Base-by-base conservation (phyloP, 176 grass and related monocot species). In the Paspalum vaginatum region DNA sequence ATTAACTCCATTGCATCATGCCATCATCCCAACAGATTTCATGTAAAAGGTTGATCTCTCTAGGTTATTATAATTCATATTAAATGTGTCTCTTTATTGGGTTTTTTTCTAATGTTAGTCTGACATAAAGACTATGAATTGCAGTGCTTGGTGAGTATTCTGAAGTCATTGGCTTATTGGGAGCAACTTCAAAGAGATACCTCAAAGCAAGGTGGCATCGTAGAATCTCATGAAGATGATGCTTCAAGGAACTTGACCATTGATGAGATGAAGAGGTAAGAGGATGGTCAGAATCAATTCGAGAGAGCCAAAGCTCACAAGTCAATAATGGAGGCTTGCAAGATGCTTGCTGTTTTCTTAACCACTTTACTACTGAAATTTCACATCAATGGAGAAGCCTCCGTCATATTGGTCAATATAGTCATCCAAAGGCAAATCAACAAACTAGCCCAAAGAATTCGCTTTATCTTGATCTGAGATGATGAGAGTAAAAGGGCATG, bases 231-330 rank as follows among this genome's bases (percentile, higher is more conserved):
- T 76, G 89, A 89, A 58, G 81, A 88, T 11, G 87, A 89, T 62
- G 73, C 85, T 91, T 88, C 59, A 58, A 91, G 85, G 42, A 75
- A 68, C 86, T 75, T 80, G 56, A 11, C 74, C 42, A 83, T 32
- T 85, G 91, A 97, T 67, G 91, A 93, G 47, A 71, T 57, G 63
- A 92, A 88, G 80, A 87, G 58, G 74, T 68, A 80, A 72, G 94
- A 93, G 66, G 90, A 97, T 77, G 86, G 84, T 60, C 81, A 86
- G 62, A 93, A 91, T 82, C 91, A 97, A 60, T 97, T 97, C 93
- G 94, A 97, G 81, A 93, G 86, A 72, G 94, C 94, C 65, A 97
- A 97, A 93, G 91, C 94, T 87, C 94, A 97, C 61, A 97, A 97
- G 86, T 93, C 91, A 70, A 97, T 91, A 61, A 81, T 97, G 88